These are phyloP conservation scores for Saccharomyces paradoxus DNA, from an alignment of 805 yeast species.

Conservation along the genomic window DNA sequence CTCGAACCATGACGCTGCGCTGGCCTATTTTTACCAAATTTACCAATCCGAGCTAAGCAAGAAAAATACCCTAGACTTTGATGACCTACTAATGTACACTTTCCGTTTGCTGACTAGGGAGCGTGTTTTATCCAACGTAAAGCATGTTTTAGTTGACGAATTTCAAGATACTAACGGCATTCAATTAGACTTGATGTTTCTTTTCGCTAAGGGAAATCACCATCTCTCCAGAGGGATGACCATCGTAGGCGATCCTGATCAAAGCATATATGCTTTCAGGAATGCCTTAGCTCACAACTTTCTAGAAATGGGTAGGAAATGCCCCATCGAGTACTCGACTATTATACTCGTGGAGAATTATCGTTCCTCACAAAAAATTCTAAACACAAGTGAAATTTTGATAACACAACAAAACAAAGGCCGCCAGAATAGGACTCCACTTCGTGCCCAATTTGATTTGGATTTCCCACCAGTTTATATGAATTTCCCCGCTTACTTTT, in stretches of 20 bases:
- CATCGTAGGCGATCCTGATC: slow-evolving; percentile 95
- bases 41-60: slow-evolving; percentile 45
- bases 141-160: slow-evolving; percentile 84
- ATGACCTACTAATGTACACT: slow-evolving; percentile 63
- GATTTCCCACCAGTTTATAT: slow-evolving; percentile 42
- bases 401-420: slow-evolving; percentile 49
- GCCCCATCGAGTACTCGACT: slow-evolving; percentile 29
- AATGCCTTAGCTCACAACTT: slow-evolving; percentile 70
- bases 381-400: slow-evolving; percentile 53
- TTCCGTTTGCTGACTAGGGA: slow-evolving; percentile 38
- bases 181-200: slow-evolving; percentile 62
- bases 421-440: slow-evolving; percentile 33
- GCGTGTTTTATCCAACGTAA: slow-evolving; percentile 40
- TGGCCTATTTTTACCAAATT: slow-evolving; percentile 37
- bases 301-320: slow-evolving; percentile 39
- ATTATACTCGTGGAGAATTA: slow-evolving; percentile 61
- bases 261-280: slow-evolving; percentile 83
- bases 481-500: slow-evolving; percentile 33
- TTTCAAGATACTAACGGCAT: slow-evolving; percentile 84
- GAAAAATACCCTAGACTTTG: slow-evolving; percentile 61
- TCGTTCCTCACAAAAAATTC: slow-evolving; percentile 64
- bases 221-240: slow-evolving; percentile 51
- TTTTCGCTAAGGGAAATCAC: slow-evolving; percentile 37
- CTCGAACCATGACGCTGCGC: slow-evolving; percentile 25
- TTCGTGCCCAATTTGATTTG: slow-evolving; percentile 39